Percentiles rank a stretch among this genome's conserved stretches.
Conservation (phyloP, 2,329 filamentous ascomycete genomes). For the Alternaria angustiovoidea region DNA sequence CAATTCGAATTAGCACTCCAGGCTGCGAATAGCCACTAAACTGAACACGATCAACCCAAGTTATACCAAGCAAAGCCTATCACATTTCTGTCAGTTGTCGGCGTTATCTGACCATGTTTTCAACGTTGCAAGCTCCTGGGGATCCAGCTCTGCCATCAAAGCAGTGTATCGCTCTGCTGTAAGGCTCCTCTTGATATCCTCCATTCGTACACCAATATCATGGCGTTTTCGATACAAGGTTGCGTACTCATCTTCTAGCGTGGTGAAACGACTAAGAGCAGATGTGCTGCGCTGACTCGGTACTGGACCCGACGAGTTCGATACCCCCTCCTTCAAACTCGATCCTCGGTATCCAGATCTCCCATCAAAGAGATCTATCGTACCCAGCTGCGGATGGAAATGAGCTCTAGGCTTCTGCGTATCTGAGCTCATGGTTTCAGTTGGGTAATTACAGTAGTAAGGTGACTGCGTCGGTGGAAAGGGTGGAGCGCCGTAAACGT, state of each 20-base stretch:
- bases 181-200: background rate
- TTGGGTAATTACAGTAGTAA: background rate
- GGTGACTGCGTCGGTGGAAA: background rate
- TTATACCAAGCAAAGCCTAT: too few species aligned
- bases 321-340: background rate
- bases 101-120: background rate
- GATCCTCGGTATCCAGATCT: background rate
- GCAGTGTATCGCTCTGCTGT: background rate
- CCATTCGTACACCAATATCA: background rate
- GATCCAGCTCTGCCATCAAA: constrained; percentile 2
- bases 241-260: background rate
- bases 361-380: background rate
- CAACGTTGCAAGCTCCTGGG: background rate
- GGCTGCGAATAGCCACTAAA: background rate
- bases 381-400: background rate
- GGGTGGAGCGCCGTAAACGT: background rate
- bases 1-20: background rate
- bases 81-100: background rate
- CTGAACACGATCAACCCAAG: background rate
- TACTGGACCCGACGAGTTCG: background rate
- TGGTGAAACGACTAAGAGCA: background rate
- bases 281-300: background rate
- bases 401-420: background rate
- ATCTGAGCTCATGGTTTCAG: background rate
- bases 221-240: background rate